Evolutionary conservation across 106 monocot species (phyloP).

Genomic region (Apostasia ramifera): DNA sequence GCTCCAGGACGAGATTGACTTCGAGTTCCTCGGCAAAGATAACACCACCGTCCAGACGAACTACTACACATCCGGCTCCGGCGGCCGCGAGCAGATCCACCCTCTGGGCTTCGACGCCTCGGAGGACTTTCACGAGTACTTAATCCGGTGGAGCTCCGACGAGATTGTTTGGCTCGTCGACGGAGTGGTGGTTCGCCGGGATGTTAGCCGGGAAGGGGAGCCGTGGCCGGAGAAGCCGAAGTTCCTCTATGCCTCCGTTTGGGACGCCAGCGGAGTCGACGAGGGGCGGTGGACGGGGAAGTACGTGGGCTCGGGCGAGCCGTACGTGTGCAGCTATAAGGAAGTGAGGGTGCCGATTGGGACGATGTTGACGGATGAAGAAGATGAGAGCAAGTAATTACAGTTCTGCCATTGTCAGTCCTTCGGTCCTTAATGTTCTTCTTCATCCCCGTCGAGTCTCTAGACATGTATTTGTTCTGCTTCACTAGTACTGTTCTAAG

Average conservation of each 20-base stretch:
- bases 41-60: conserved; percentile 57
- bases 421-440: no score
- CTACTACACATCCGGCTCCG: conserved; percentile 37
- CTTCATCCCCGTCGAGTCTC: no score
- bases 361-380: conserved; percentile 26
- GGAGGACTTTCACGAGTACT: conserved; percentile 56
- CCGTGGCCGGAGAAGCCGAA: conserved; percentile 49
- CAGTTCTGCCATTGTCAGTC: no score
- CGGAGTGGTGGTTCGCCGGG: conserved; percentile 30
- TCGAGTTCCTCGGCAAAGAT: conserved; percentile 76
- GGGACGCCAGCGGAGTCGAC: conserved; percentile 63
- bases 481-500: no score
- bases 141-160: conserved; percentile 37
- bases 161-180: conserved; percentile 57
- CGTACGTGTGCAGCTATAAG: conserved; percentile 57
- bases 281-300: conserved; percentile 60
- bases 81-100: conserved; percentile 46
- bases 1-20: conserved; percentile 72
- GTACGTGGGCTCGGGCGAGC: conserved; percentile 46
- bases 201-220: conserved; percentile 33
- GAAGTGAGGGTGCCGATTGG: conserved; percentile 48
- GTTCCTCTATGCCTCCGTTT: conserved; percentile 68
- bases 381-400: background rate
- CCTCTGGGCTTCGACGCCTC: conserved; percentile 46
- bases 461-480: no score